Evolutionary conservation across 1,284 basidiomycete genomes (phyloP).

Genomic region (Cryptococcus sp.): DNA sequence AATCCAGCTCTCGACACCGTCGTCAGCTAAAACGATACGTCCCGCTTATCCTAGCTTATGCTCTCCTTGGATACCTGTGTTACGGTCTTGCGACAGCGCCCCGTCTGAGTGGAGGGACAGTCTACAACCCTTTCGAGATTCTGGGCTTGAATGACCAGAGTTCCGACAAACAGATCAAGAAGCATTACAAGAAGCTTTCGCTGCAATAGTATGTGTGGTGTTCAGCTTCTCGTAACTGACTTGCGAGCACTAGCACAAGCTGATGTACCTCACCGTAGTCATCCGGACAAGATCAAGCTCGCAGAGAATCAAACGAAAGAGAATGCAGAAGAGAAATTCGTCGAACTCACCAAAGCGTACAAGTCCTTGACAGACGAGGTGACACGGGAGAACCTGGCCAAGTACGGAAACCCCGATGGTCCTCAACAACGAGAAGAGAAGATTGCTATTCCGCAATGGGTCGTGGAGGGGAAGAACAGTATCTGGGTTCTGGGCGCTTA

Average conservation of each 20-base stretch:
- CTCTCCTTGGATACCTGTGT: conserved; percentile 66
- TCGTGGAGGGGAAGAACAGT: conserved; percentile 89
- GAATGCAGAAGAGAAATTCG: conserved; percentile 83
- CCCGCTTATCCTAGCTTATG: conserved; percentile 74
- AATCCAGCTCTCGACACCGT: conserved; percentile 11
- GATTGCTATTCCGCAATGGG: conserved; percentile 93
- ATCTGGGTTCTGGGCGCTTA: conserved; percentile 88
- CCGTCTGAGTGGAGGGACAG: conserved; percentile 62
- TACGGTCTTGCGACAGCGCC: conserved; percentile 65
- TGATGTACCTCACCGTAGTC: conserved; percentile 59
- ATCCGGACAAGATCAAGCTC: conserved; percentile 94
- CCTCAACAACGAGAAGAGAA: conserved; percentile 93
- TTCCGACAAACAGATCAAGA: conserved; percentile 91
- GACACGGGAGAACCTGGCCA: conserved; percentile 86
- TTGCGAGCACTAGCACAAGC: not conserved
- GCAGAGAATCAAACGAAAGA: conserved; percentile 84
- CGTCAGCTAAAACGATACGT: conserved; percentile 53
- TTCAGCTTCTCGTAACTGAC: not conserved
- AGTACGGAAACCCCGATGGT: conserved; percentile 95
- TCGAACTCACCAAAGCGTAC: conserved; percentile 96
- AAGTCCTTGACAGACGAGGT: conserved; percentile 95
- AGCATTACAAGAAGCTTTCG: conserved; percentile 93
- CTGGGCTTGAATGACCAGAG: conserved; percentile 73
- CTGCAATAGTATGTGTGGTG: conserved; percentile 69
- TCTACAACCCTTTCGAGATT: conserved; percentile 95